Evolutionary conservation across 352 stramenopile species (phyloP).

Genomic region (Peronospora farinosa): DNA sequence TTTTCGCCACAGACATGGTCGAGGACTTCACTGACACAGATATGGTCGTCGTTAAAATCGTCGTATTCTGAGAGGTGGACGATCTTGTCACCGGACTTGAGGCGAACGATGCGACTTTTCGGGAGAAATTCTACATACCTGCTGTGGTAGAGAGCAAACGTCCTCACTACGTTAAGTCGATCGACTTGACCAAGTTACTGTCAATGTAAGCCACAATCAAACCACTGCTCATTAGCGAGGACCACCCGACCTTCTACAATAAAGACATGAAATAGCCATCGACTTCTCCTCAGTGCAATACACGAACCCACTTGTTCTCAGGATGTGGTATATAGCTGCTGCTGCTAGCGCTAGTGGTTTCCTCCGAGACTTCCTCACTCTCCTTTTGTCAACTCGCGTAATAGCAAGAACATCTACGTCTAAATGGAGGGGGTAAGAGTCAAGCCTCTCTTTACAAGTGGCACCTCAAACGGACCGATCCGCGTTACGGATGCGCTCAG

Average conservation of each 20-base stretch:
- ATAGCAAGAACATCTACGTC: slow-evolving; percentile 42
- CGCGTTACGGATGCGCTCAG: slow-evolving; percentile 9
- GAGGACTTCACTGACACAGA: too few species aligned
- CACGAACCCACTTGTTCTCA: too few species aligned
- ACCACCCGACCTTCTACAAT: slow-evolving; percentile 51
- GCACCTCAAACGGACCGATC: slow-evolving; percentile 18
- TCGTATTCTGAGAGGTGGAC: too few species aligned
- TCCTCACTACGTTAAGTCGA: slow-evolving; percentile 59
- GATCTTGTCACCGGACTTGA: too few species aligned
- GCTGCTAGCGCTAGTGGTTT: too few species aligned
- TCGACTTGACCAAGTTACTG: slow-evolving; percentile 49
- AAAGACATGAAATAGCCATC: slow-evolving; percentile 67
- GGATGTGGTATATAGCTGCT: too few species aligned
- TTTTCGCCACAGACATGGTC: too few species aligned
- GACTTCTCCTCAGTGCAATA: slow-evolving; percentile 68
- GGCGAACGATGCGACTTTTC: too few species aligned
- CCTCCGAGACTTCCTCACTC: slow-evolving; percentile 71
- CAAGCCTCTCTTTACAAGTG: slow-evolving; percentile 11
- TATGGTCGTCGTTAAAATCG: too few species aligned
- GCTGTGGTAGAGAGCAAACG: slow-evolving; percentile 39
- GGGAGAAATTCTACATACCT: too few species aligned
- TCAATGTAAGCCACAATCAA: too few species aligned
- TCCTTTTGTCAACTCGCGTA: slow-evolving; percentile 62
- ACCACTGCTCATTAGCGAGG: slow-evolving; percentile 52
- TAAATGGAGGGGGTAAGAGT: slow-evolving; percentile 6